These are phyloP conservation scores for Prillingera fragicola DNA, from an alignment of 1,284 basidiomycete species.

Conservation along the genomic window DNA sequence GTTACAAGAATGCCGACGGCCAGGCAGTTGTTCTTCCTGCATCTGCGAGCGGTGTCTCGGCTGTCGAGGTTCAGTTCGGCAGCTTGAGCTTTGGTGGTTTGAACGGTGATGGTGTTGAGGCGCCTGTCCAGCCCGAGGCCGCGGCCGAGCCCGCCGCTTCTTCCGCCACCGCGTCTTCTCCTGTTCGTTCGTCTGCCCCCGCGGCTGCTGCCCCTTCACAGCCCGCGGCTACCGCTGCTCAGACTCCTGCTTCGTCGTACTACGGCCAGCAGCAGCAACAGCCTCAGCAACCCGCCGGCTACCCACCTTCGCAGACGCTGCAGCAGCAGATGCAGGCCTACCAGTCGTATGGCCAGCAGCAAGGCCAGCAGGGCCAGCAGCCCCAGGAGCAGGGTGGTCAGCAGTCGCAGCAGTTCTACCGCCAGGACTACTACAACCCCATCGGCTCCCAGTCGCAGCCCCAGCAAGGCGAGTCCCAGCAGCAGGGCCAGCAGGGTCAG, in stretches of 20 bases:
- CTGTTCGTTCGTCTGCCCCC: constrained; percentile 16
- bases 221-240: constrained; percentile 8
- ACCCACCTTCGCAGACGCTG: constrained; percentile 33
- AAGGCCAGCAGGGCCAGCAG: constrained; percentile 17
- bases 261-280: constrained; percentile 16
- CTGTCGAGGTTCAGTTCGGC: constrained; percentile 49
- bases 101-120: constrained; percentile 44
- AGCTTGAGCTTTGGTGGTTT: constrained; percentile 47
- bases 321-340: constrained; percentile 39
- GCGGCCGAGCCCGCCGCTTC: constrained; percentile 21
- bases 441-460: constrained; percentile 21
- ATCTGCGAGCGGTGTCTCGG: constrained; percentile 29
- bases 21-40: constrained; percentile 48
- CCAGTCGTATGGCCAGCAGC: constrained; percentile 29
- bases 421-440: constrained; percentile 31
- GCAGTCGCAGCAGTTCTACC: constrained; percentile 30
- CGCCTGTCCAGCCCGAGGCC: constrained; percentile 26
- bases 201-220: constrained; percentile 17
- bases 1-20: constrained; percentile 47
- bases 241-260: constrained; percentile 5
- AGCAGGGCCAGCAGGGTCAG: constrained; percentile 19
- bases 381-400: constrained; percentile 20
- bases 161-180: constrained; percentile 12
- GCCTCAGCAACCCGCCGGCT: constrained; percentile 23
- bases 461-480: constrained; percentile 15